A percentile compares a stretch with the other conserved stretches of the same genome.
Evolutionary conservation across 2,329 filamentous ascomycete genomes (phyloP).

Genomic region (Alternaria panax): DNA sequence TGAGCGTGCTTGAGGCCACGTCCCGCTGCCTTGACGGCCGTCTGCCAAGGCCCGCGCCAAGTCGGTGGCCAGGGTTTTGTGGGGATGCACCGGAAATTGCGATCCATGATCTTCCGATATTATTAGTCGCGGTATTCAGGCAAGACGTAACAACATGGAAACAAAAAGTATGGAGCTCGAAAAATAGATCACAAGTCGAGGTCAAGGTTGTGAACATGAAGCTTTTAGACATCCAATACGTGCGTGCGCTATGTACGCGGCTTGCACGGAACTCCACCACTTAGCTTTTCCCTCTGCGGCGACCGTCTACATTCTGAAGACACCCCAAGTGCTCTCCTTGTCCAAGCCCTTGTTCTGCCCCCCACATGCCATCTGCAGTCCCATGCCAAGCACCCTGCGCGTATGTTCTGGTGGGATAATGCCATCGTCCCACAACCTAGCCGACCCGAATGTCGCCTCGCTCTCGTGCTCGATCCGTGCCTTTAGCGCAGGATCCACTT

Average conservation of each 20-base stretch:
- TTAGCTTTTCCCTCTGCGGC: background rate
- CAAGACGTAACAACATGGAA: background rate
- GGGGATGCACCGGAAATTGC: slow-evolving; percentile 14
- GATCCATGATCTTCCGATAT: slow-evolving; percentile 1
- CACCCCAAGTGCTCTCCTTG: slow-evolving; percentile 48
- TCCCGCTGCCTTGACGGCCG: slow-evolving; percentile 10
- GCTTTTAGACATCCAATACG: background rate
- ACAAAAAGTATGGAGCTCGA: background rate
- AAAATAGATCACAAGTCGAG: background rate
- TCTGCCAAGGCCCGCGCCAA: slow-evolving; percentile 19
- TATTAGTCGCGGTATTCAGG: background rate
- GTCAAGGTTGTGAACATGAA: background rate
- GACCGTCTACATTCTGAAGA: slow-evolving; percentile 50
- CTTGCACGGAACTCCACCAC: background rate
- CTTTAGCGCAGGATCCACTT: slow-evolving; percentile 79
- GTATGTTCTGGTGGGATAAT: slow-evolving; percentile 60
- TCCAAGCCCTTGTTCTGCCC: slow-evolving; percentile 44
- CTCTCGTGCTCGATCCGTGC: slow-evolving; percentile 88
- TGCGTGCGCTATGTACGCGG: slow-evolving; percentile 8
- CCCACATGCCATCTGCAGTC: slow-evolving; percentile 56
- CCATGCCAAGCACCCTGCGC: slow-evolving; percentile 57
- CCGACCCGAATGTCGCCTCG: slow-evolving; percentile 85
- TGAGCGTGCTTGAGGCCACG: slow-evolving; percentile 14
- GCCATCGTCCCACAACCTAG: slow-evolving; percentile 79
- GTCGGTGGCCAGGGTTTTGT: slow-evolving; percentile 6